Evolutionary conservation across 352 stramenopile species (phyloP).

Genomic region (Pythium brassicae): DNA sequence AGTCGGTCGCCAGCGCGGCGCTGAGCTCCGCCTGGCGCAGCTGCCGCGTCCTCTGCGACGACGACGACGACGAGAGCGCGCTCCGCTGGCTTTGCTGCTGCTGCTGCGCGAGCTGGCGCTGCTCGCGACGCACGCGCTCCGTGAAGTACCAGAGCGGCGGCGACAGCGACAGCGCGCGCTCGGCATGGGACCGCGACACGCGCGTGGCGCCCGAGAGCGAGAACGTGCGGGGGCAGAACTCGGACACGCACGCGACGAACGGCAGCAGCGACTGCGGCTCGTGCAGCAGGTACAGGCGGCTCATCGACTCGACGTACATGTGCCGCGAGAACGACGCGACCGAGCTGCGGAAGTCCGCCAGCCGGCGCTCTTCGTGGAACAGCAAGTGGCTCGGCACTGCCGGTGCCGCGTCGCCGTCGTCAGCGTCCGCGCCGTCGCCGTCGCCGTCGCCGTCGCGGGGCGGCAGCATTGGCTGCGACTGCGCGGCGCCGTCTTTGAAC

Average conservation of each 20-base stretch:
- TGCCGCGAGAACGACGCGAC: slow-evolving; percentile 80
- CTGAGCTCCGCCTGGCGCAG: slow-evolving; percentile 8
- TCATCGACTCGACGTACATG: slow-evolving; percentile 86
- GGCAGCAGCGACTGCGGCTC: slow-evolving; percentile 42
- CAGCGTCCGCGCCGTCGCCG: too few relatives aligned
- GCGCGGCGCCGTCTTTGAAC: slow-evolving; percentile 28
- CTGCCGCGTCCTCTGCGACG: slow-evolving; percentile 3
- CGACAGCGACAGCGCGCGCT: slow-evolving; percentile 63
- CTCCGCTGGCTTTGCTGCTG: slow-evolving; percentile 1
- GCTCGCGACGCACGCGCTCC: slow-evolving; percentile 18
- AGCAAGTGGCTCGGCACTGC: slow-evolving; percentile 56
- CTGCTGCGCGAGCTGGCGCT: slow-evolving; percentile 8
- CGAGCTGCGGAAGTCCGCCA: slow-evolving; percentile 64
- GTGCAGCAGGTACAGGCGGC: slow-evolving; percentile 73
- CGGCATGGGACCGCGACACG: slow-evolving; percentile 49
- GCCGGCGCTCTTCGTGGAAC: slow-evolving; percentile 77
- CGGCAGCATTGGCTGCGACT: too few relatives aligned
- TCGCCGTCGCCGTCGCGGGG: too few relatives aligned
- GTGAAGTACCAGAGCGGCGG: slow-evolving; percentile 49
- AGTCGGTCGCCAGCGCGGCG: slow-evolving; percentile 18
- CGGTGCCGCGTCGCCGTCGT: background rate
- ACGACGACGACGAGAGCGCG: background rate
- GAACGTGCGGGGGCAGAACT: slow-evolving; percentile 65
- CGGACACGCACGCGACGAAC: slow-evolving; percentile 58
- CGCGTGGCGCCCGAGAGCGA: slow-evolving; percentile 40